These are phyloP conservation scores for Begonia loranthoides DNA, from an alignment of 306 rosid genomes.

Conservation along the genomic window DNA sequence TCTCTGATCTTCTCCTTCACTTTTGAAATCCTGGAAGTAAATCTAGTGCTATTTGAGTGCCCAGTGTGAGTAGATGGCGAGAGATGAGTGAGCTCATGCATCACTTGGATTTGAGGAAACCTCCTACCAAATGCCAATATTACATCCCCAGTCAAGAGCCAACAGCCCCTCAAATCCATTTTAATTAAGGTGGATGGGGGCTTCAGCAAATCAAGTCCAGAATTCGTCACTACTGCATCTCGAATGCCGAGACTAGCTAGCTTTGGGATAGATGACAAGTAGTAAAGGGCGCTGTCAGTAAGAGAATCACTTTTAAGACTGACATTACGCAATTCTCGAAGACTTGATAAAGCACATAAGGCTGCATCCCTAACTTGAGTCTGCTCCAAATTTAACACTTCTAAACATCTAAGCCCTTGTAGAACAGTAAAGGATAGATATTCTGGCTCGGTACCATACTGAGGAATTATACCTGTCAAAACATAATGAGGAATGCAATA, in stretches of 20 bases:
- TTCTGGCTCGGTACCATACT: slow-evolving; percentile 11
- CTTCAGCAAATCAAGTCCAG: slow-evolving; percentile 42
- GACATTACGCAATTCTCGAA: slow-evolving; percentile 39
- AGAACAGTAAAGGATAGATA: slow-evolving; percentile 34
- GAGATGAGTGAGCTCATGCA: slow-evolving; percentile 41
- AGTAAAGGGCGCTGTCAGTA: slow-evolving; percentile 43
- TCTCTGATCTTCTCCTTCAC: slow-evolving; percentile 19
- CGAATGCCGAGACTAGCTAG: slow-evolving; percentile 42
- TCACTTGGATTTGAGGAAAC: slow-evolving; percentile 56
- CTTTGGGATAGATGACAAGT: slow-evolving; percentile 54
- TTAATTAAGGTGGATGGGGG: slow-evolving; percentile 42
- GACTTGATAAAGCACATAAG: slow-evolving; percentile 32
- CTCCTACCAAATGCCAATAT: slow-evolving; percentile 39
- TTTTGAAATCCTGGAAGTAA: slow-evolving; percentile 22
- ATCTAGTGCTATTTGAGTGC: slow-evolving; percentile 24
- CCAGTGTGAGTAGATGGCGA: slow-evolving; percentile 21
- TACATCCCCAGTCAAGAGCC: slow-evolving; percentile 57
- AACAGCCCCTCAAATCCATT: slow-evolving; percentile 73
- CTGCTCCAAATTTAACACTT: slow-evolving; percentile 55
- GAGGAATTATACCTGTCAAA: slow-evolving; percentile 40
- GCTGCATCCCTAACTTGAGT: slow-evolving; percentile 51
- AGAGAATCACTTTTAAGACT: slow-evolving; percentile 46
- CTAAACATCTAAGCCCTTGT: slow-evolving; percentile 39
- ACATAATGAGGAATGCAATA: background rate
- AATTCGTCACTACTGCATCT: slow-evolving; percentile 64